Base-by-base conservation (phyloP, 2,329 filamentous ascomycete genomes). In the Pezicula carpinea region DNA sequence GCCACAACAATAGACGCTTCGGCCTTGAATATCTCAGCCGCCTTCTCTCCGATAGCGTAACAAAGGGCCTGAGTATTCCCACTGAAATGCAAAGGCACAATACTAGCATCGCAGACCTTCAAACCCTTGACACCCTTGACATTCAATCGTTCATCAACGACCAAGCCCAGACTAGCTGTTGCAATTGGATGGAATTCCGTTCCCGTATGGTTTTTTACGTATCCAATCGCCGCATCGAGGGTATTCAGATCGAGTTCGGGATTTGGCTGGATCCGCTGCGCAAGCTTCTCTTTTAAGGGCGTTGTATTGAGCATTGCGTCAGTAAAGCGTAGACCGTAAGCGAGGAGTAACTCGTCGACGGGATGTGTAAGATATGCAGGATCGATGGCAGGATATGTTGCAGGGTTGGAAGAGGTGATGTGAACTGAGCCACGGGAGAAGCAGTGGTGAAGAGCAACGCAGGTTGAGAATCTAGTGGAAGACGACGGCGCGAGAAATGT, bases 401-500 rank as follows among this genome's bases (percentile, higher is more conserved):
- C 52, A 0, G 66, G 62, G 38, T 71, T 61, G 0, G 66, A 43
- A 1, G 66, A 69, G 1, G 52, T 53, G 31, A 73, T 64, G 45
- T 73, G 71, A 0, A 69, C 55, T 10, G 51, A 65, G 2, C 69
- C 70, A 15, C 70, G 64, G 0, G 68, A 71, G 31, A 70, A 63
- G 0, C 67, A 63, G 48, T 69, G 54, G n/a, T 75, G 74, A 44
- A 79, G 72, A 47, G 76, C 75, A 1, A 71, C 68, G 43, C 73
- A 71, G 41, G 75, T 63, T 2, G 74, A 72, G 47, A 79, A 66
- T 59, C 76, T 79, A 55, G 78, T 73, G 52, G 65, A 65, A 3
- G 18, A 3, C 8, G 22, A 21, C 14, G 36, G 18, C 8, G 15
- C 22, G 2, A 21, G 21, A 21, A 21, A 22, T 14, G 22, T 17